These are phyloP conservation scores for Fusarium gaditjirri DNA, from an alignment of 2,329 filamentous ascomycete species.

Conservation along the genomic window DNA sequence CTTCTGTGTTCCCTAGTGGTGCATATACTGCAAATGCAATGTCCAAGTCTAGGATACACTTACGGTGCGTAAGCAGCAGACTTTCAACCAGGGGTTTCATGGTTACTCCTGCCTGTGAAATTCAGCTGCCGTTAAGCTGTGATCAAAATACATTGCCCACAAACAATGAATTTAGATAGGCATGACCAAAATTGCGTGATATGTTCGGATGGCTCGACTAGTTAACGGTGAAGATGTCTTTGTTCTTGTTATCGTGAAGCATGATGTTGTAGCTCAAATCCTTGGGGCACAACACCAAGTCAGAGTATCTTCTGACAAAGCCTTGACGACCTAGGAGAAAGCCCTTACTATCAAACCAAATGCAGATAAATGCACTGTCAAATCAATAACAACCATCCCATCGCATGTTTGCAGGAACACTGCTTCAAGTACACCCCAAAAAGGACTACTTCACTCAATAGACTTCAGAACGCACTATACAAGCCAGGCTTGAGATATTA, in stretches of 20 bases:
- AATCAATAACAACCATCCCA: background rate
- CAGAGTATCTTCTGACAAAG: background rate
- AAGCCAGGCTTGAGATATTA: conserved; percentile 30
- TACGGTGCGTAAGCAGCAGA: background rate
- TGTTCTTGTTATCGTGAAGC: background rate
- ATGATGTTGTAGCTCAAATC: background rate
- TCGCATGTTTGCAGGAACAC: background rate
- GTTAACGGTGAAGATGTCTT: no score
- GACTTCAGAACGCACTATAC: background rate
- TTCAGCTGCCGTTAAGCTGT: background rate
- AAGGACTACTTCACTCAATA: no score
- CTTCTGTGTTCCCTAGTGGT: background rate
- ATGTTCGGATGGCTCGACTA: background rate
- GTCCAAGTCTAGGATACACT: background rate
- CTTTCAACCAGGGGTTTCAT: background rate
- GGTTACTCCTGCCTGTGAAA: no score
- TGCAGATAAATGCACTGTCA: background rate
- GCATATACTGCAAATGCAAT: background rate
- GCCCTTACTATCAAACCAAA: background rate
- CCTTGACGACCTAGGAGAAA: background rate
- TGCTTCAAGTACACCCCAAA: background rate
- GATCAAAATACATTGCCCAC: background rate
- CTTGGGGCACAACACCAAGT: no score
- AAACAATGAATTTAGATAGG: no score
- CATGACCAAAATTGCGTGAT: background rate